Conservation (phyloP, 2,329 filamentous ascomycete genomes). For the Blastomyces silverae region DNA sequence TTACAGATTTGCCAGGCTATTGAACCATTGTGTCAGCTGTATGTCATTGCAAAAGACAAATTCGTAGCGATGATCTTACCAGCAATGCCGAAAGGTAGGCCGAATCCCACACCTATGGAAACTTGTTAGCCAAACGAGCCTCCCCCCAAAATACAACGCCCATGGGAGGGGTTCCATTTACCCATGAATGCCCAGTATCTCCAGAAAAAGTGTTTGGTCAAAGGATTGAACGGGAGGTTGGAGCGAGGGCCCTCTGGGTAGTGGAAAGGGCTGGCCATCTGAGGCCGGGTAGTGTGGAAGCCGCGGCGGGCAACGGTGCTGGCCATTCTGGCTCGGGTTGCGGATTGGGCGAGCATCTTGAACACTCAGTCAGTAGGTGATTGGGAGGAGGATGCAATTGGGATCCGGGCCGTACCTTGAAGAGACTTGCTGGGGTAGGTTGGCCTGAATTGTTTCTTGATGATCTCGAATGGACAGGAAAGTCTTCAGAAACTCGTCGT, state of each 20-base stretch:
- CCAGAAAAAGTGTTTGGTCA: constrained; percentile 74
- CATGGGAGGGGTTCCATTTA: constrained; percentile 39
- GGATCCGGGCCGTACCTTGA: constrained; percentile 30
- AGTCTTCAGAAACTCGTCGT: not conserved
- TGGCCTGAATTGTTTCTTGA: constrained; percentile 6
- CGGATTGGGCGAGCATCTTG: constrained; percentile 71
- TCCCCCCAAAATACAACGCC: constrained; percentile 8
- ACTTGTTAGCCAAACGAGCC: constrained; percentile 33
- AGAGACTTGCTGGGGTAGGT: constrained; percentile 1
- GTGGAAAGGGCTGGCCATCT: constrained; percentile 87
- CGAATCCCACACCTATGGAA: constrained; percentile 51
- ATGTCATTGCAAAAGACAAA: not conserved
- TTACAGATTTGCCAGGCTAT: constrained; percentile 63
- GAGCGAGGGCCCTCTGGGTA: constrained; percentile 92
- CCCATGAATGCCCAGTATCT: constrained; percentile 78
- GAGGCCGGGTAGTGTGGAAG: constrained; percentile 85
- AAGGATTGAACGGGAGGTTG: constrained; percentile 96
- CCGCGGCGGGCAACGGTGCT: constrained; percentile 76
- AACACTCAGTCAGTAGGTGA: constrained; percentile 38
- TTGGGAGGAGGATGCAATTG: constrained; percentile 21
- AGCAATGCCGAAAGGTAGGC: constrained; percentile 55
- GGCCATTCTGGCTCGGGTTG: constrained; percentile 57
- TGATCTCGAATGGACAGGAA: not conserved
- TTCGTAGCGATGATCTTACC: constrained; percentile 43
- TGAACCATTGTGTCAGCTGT: constrained; percentile 25